Evolutionary conservation across 2,329 filamentous ascomycete species (phyloP), one percentile per base, ranked within the genome.

Genomic region (Talaromyces marneffei): DNA sequence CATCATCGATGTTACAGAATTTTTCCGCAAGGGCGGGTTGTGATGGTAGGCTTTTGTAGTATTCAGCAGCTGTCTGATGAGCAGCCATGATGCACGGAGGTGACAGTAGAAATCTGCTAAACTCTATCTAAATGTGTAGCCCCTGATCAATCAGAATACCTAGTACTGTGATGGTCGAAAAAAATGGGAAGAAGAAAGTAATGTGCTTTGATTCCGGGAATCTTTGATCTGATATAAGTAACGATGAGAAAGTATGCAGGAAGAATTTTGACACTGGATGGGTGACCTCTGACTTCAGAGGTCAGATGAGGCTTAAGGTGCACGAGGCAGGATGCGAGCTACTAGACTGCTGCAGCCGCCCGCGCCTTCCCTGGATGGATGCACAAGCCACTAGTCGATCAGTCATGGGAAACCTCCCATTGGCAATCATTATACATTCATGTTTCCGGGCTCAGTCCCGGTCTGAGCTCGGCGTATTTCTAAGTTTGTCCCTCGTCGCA

Each of bases 1-100:
- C 62, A 23, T 76, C 68, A 40, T 79, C 77, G 23, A 78, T 77
- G 59, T 77, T 66, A 23, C 69, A 64, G 59, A 77, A 77, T 44
- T 67, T 70, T 14, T 66, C 48, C 31, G 60, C 56, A 7, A 62
- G 31, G 4, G 35, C n/a, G 10, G 44, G 18, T 14, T 53, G 29
- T 4, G 56, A 46, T 4, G 48, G 29, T 25, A 60, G 42, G 39
- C 37, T 54, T 12, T 69, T 66, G 64, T 76, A 76, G 57, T 75
- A 76, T 40, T 71, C 66, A 14, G 65, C 62, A 3, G 72, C 67
- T 4, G 61, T 65, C 29, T 44, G 50, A 27, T 14, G 7, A n/a
- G 18, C 7, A 52, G 59, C 48, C 50, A 54, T 53, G 27, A 27
- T 52, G n/a, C n/a, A 18, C 35, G 27, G 20, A 20, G 48, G 20